Percentiles rank a stretch among this genome's conserved stretches.
Conservation (phyloP, 257 asterid genomes). For the Henckelia pumila region DNA sequence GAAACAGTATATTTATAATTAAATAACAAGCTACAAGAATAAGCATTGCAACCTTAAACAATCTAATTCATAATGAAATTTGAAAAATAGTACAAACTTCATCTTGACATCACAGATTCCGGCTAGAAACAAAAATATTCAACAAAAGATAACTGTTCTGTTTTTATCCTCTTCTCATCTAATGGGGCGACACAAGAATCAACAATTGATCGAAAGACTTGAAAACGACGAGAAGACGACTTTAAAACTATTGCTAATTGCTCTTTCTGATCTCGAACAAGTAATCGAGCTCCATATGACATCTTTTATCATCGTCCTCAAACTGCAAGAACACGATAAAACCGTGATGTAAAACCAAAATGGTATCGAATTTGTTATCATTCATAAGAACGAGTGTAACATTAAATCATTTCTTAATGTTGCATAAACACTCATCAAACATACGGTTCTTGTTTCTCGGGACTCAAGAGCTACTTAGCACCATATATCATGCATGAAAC, state of each 20-base stretch:
- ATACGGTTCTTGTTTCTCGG: not conserved
- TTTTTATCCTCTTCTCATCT: not conserved
- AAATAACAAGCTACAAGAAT: no score
- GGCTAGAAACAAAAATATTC: no score
- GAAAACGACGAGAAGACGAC: not conserved
- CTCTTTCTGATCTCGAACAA: conserved; percentile 59
- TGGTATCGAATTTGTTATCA: not conserved
- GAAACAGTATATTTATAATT: no score
- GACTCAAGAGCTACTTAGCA: not conserved
- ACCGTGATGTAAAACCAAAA: conserved; percentile 17
- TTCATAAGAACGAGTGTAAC: not conserved
- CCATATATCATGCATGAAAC: no score
- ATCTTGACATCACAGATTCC: no score
- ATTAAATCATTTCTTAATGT: not conserved
- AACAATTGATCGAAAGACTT: not conserved
- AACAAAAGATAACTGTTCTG: no score
- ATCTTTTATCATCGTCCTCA: conserved; percentile 67
- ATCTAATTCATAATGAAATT: not conserved
- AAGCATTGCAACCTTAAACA: not conserved
- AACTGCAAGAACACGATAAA: conserved; percentile 40
- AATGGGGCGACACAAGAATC: not conserved
- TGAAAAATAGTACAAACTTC: not conserved
- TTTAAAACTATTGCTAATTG: conserved; percentile 21
- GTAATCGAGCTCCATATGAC: conserved; percentile 66
- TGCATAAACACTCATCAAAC: not conserved